Evolutionary conservation across 2,329 filamentous ascomycete species (phyloP).

Genomic region (Malbranchea zuffiana): DNA sequence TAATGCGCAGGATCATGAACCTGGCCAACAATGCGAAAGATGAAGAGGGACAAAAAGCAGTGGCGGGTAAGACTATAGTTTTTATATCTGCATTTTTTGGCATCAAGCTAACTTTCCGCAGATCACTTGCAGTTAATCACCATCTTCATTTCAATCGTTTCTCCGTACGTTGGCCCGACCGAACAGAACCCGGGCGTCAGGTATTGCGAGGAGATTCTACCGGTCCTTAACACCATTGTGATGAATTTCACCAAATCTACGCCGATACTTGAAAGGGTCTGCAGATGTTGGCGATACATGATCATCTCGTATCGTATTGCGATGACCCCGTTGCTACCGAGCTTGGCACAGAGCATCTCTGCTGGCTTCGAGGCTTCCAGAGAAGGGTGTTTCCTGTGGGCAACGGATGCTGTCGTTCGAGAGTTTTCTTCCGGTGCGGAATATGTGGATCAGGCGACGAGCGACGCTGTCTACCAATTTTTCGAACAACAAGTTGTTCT

Average conservation of each 20-base stretch:
- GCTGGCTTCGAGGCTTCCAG: conserved; percentile 72
- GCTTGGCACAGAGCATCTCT: conserved; percentile 79
- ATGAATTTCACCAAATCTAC: conserved; percentile 77
- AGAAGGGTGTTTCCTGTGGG: conserved; percentile 98
- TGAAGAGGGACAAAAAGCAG: conserved; percentile 69
- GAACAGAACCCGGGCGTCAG: conserved; percentile 83
- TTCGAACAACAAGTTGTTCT: conserved; percentile 87
- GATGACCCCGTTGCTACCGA: conserved; percentile 72
- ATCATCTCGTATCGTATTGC: conserved; percentile 87
- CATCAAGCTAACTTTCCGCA: conserved; percentile 24
- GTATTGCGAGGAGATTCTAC: conserved; percentile 92
- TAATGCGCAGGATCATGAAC: conserved; percentile 72
- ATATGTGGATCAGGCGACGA: conserved; percentile 68
- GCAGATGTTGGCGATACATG: conserved; percentile 94
- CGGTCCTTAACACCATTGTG: conserved; percentile 72
- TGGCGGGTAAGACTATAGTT: conserved; percentile 53
- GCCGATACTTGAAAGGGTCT: conserved; percentile 86
- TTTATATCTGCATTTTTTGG: neutral
- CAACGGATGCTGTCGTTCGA: conserved; percentile 83
- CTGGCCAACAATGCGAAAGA: conserved; percentile 78
- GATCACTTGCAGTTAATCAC: conserved; percentile 90
- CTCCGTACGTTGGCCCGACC: conserved; percentile 60
- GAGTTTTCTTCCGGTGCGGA: conserved; percentile 91
- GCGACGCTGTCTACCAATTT: conserved; percentile 81
- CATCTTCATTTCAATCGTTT: conserved; percentile 68